Evolutionary conservation across 805 yeast genomes (phyloP), one percentile per base, ranked within the genome.

Genomic region (Teunomyces stri): DNA sequence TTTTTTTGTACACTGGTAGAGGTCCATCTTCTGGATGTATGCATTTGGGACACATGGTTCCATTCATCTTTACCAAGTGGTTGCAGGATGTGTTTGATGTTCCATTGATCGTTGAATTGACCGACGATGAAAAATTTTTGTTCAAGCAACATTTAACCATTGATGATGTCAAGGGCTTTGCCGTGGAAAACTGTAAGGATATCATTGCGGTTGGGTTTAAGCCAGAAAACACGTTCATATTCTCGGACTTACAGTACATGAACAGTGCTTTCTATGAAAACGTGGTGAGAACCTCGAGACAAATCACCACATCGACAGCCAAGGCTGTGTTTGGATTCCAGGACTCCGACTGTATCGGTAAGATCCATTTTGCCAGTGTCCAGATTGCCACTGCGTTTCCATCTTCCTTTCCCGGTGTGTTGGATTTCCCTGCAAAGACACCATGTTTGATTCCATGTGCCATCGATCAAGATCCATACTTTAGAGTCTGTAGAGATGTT

Each of bases 391-490:
- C 97, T 13, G 95, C 97, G 1, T 92, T 94, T 75, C 96, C 97
- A 49, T 87, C 92, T 42, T 88, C 97, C 11, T 94, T 89, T 80
- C 99, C 98, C 2, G 96, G 85, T 53, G 87, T 94, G 20, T 79
- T 94, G 57, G 97, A 89, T 5, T 70, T 85, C 59, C 89, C 95
- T 40, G 75, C 84, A 42, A 94, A 91, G 73, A 89, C 97, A 0
- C 98, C 97, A 52, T 89, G 96, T 69, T 76, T 94, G 67, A 94
- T 94, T 67, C 99, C 99, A 34, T 94, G 99, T 78, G 99, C 99
- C 42, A 94, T 94, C 65, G 99, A 94, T 66, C 99, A 92, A 75
- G 99, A 94, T 68, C 98, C 99, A 27, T 94, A 94, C 69, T 94
- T 94, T 76, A 81, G 99, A 70, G 95, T 94, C 18, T 89, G 96